These are phyloP conservation scores for Arachnomyces sp. DNA, from an alignment of 2,329 filamentous ascomycete genomes.

Conservation along the genomic window DNA sequence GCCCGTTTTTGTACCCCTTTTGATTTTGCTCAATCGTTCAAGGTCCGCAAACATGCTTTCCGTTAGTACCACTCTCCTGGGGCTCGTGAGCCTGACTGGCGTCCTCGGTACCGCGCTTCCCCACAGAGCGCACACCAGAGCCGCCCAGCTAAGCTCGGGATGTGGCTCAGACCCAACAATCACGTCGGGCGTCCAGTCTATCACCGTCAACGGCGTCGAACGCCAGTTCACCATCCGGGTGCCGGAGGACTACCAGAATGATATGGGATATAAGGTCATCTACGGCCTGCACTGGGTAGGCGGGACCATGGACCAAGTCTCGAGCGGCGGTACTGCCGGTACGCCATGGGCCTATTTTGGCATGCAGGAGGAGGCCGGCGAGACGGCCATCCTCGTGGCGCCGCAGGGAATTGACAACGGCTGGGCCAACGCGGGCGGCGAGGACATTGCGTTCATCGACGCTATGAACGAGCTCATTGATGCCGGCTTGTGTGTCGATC, in stretches of 20 bases:
- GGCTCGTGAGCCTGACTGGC: too few species aligned
- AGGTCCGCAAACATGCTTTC: too few species aligned
- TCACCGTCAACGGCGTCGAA: not conserved
- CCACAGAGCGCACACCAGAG: too few species aligned
- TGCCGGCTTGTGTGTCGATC: not conserved
- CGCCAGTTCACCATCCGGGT: conserved; percentile 3
- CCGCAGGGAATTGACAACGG: conserved; percentile 1
- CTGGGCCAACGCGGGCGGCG: conserved; percentile 1
- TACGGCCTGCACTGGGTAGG: conserved; percentile 1
- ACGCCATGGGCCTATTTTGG: too few species aligned
- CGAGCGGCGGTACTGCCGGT: too few species aligned
- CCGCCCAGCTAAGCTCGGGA: too few species aligned
- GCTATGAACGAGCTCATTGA: not conserved
- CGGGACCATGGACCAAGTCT: conserved; percentile 1
- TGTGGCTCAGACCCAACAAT: too few species aligned
- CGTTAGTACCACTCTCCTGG: too few species aligned
- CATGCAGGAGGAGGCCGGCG: not conserved
- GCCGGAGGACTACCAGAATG: not conserved
- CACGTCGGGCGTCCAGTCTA: too few species aligned
- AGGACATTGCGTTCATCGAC: not conserved
- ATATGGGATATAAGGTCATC: conserved; percentile 1
- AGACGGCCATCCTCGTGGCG: conserved; percentile 1
- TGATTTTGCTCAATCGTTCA: too few species aligned
- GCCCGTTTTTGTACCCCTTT: too few species aligned
- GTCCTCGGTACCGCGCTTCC: too few species aligned